Conservation (phyloP, 2,329 filamentous ascomycete species). For the Aspergillus sp. region DNA sequence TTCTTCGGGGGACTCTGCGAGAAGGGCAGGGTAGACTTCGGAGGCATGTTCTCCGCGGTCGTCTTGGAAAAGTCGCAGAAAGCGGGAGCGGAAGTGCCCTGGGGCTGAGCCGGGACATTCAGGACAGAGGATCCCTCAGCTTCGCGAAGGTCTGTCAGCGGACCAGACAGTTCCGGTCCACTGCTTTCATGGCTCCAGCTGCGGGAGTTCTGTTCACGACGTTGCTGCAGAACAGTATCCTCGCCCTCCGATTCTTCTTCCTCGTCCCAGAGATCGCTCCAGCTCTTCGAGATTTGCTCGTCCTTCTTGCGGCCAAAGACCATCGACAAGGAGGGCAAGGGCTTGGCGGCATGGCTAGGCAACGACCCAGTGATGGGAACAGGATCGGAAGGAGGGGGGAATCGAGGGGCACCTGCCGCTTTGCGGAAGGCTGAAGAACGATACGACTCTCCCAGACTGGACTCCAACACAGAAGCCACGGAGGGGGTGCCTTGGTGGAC, state of each 20-base stretch:
- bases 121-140: slow-evolving; percentile 52
- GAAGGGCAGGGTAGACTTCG: slow-evolving; percentile 36
- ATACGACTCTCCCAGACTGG: slow-evolving; percentile 76
- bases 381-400: slow-evolving; percentile 54
- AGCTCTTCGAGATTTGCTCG: slow-evolving; percentile 90
- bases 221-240: slow-evolving; percentile 58
- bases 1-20: slow-evolving; percentile 61
- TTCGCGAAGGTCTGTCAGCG: slow-evolving; percentile 53
- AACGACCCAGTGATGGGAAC: slow-evolving; percentile 78
- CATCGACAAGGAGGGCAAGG: slow-evolving; percentile 68
- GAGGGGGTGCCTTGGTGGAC: slow-evolving; percentile 74
- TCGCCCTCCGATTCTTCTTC: slow-evolving; percentile 69
- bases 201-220: slow-evolving; percentile 63
- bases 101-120: slow-evolving; percentile 44
- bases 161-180: slow-evolving; percentile 47
- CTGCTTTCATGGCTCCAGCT: slow-evolving; percentile 77
- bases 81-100: slow-evolving; percentile 22
- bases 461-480: slow-evolving; percentile 79
- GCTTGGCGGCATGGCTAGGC: slow-evolving; percentile 59
- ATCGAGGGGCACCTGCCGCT: slow-evolving; percentile 41
- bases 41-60: slow-evolving; percentile 56
- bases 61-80: slow-evolving; percentile 19
- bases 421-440: slow-evolving; percentile 62
- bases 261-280: slow-evolving; percentile 98
- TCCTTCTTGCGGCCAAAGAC: slow-evolving; percentile 72